Conservation (phyloP, 1,139 yeast species). For the Debaryomyces udenii region DNA sequence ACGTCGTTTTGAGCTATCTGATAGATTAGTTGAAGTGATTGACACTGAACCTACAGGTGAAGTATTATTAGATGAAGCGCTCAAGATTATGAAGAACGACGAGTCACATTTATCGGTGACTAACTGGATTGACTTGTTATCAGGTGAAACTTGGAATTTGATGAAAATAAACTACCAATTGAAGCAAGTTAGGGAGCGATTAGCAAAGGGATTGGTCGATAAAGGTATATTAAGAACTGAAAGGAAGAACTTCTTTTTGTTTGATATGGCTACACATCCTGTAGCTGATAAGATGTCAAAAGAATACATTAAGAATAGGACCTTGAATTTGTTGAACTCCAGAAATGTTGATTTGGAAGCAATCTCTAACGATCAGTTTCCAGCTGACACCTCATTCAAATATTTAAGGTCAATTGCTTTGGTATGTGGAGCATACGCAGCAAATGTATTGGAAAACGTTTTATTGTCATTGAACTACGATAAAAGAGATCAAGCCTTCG, state of each 20-base stretch:
- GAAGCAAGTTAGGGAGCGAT: slow-evolving; percentile 94
- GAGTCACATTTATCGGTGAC: slow-evolving; percentile 79
- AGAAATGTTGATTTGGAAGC: slow-evolving; percentile 63
- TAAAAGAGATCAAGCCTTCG: slow-evolving; percentile 89
- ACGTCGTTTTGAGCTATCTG: slow-evolving; percentile 83
- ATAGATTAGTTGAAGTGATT: slow-evolving; percentile 83
- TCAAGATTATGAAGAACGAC: slow-evolving; percentile 85
- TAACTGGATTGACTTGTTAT: slow-evolving; percentile 90
- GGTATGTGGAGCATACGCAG: slow-evolving; percentile 91
- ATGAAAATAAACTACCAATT: slow-evolving; percentile 93
- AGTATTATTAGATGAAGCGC: slow-evolving; percentile 89
- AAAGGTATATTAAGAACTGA: slow-evolving; percentile 97
- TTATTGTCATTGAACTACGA: slow-evolving; percentile 79
- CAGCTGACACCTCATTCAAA: slow-evolving; percentile 68
- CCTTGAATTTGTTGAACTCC: slow-evolving; percentile 67
- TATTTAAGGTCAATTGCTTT: slow-evolving; percentile 78
- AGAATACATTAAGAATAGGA: slow-evolving; percentile 77
- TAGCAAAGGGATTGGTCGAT: slow-evolving; percentile 96
- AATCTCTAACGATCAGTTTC: slow-evolving; percentile 61
- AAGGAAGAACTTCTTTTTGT: slow-evolving; percentile 87
- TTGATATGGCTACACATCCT: slow-evolving; percentile 99
- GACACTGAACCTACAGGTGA: slow-evolving; percentile 92
- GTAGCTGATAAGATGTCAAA: slow-evolving; percentile 81
- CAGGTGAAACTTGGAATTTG: slow-evolving; percentile 97
- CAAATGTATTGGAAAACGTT: slow-evolving; percentile 93